A percentile compares a stretch with the other conserved stretches of the same genome.
These are phyloP conservation scores for Kwoniella bestiolae DNA, from an alignment of 768 basidiomycete genomes.

Conservation along the genomic window DNA sequence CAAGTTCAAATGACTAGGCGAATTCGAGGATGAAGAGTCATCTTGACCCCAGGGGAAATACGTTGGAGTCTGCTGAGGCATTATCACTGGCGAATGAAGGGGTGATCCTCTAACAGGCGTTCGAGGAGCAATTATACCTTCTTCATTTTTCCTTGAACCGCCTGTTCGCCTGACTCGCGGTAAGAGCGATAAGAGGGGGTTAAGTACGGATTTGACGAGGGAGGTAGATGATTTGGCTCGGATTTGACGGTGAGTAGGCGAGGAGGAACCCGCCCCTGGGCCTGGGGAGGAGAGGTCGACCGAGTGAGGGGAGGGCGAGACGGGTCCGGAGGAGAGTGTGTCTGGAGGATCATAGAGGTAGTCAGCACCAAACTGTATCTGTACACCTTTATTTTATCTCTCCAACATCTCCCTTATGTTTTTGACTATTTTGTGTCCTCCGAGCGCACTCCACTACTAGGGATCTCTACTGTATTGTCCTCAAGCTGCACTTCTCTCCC, in stretches of 20 bases:
- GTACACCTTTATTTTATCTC: too few relatives aligned
- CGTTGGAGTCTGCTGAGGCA: constrained; percentile 10
- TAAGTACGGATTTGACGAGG: constrained; percentile 22
- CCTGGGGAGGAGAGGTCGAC: constrained; percentile 22
- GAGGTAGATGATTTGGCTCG: constrained; percentile 13
- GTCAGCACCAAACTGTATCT: too few relatives aligned
- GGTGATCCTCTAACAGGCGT: constrained; percentile 29
- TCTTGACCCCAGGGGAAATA: constrained; percentile 28
- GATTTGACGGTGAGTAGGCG: constrained; percentile 20
- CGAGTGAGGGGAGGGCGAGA: constrained; percentile 12
- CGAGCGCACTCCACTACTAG: too few relatives aligned
- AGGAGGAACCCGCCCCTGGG: constrained; percentile 8
- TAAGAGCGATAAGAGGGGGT: constrained; percentile 19
- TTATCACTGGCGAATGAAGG: constrained; percentile 23
- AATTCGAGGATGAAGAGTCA: neutral
- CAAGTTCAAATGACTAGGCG: neutral
- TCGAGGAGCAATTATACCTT: constrained; percentile 27
- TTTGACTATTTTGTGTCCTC: too few relatives aligned
- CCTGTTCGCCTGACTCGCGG: constrained; percentile 6
- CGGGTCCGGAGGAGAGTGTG: constrained; percentile 5
- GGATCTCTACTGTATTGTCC: too few relatives aligned
- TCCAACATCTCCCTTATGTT: too few relatives aligned
- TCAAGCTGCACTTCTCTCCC: too few relatives aligned
- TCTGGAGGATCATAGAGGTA: too few relatives aligned
- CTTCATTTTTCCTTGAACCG: constrained; percentile 10